A percentile compares a stretch with the other conserved stretches of the same genome.
These are phyloP conservation scores for Starmerella roubikii DNA, from an alignment of 805 yeast genomes.

Conservation along the genomic window DNA sequence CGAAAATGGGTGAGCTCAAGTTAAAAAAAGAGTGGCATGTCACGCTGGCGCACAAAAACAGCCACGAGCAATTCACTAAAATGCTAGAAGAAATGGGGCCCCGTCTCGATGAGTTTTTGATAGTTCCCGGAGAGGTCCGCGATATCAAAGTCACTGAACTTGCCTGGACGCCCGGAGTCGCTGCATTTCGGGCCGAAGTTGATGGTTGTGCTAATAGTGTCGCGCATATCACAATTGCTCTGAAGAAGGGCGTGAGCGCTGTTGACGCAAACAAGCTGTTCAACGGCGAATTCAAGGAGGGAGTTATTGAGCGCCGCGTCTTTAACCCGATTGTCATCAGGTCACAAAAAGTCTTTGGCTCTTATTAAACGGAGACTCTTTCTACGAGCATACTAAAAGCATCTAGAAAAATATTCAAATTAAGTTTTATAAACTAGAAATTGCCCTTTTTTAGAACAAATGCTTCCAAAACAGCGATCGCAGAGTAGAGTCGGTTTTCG, in stretches of 20 bases:
- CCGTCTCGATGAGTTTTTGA: background rate
- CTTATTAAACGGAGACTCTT: no score
- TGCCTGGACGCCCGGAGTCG: constrained; percentile 38
- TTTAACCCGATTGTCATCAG: background rate
- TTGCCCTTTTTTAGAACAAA: constrained; percentile 73
- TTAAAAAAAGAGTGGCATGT: constrained; percentile 23
- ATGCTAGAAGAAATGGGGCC: constrained; percentile 2
- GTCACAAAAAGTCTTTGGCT: no score
- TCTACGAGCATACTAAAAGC: no score
- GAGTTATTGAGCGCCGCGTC: background rate
- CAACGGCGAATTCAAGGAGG: background rate
- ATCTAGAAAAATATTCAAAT: no score
- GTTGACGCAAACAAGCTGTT: constrained; percentile 6
- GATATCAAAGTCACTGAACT: constrained; percentile 28
- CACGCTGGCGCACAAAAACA: constrained; percentile 23
- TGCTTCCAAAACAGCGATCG: constrained; percentile 83
- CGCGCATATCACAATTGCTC: constrained; percentile 65
- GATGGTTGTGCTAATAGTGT: constrained; percentile 30
- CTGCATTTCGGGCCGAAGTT: constrained; percentile 41
- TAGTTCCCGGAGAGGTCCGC: background rate
- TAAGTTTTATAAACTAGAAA: no score
- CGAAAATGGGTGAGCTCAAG: constrained; percentile 1
- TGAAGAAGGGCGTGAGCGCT: constrained; percentile 3
- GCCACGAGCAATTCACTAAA: constrained; percentile 3
- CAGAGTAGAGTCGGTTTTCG: constrained; percentile 91